Conservation (phyloP, 768 basidiomycete species). For the Leccinellum luteum region DNA sequence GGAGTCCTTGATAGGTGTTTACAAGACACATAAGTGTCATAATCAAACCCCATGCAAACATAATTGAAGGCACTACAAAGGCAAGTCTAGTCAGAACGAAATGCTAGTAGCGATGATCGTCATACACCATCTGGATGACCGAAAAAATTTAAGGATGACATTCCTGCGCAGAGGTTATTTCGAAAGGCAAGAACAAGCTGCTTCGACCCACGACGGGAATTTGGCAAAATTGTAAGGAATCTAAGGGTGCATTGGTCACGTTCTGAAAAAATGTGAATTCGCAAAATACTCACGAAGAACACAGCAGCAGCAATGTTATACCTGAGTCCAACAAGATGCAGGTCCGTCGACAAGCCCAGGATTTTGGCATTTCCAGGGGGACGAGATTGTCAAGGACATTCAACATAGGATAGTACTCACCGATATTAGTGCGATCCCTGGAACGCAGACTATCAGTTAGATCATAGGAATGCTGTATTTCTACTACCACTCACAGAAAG, state of each 20-base stretch:
- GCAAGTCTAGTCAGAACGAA: slow-evolving; percentile 8
- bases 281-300: slow-evolving; percentile 31
- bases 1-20: slow-evolving; percentile 29
- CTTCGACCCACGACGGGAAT: slow-evolving; percentile 34
- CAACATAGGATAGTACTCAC: slow-evolving; percentile 20
- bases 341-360: slow-evolving; percentile 41
- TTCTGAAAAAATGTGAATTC: not conserved
- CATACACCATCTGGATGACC: slow-evolving; percentile 36
- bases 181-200: not conserved
- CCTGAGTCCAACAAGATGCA: slow-evolving; percentile 32
- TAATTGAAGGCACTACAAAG: slow-evolving; percentile 38
- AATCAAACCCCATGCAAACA: slow-evolving; percentile 39
- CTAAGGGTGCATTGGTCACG: slow-evolving; percentile 13
- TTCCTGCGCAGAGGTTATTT: slow-evolving; percentile 26
- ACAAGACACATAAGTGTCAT: slow-evolving; percentile 40
- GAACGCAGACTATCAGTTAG: not conserved
- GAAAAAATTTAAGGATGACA: slow-evolving; percentile 34
- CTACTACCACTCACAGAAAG: slow-evolving; percentile 39
- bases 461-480: not conserved
- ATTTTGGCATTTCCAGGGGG: slow-evolving; percentile 41
- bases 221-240: slow-evolving; percentile 37
- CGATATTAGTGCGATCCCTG: slow-evolving; percentile 46
- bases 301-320: slow-evolving; percentile 41
- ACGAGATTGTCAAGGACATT: not conserved
- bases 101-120: not conserved